Evolutionary conservation across 2,329 filamentous ascomycete genomes (phyloP).

Genomic region (Fusarium tjaetaba): DNA sequence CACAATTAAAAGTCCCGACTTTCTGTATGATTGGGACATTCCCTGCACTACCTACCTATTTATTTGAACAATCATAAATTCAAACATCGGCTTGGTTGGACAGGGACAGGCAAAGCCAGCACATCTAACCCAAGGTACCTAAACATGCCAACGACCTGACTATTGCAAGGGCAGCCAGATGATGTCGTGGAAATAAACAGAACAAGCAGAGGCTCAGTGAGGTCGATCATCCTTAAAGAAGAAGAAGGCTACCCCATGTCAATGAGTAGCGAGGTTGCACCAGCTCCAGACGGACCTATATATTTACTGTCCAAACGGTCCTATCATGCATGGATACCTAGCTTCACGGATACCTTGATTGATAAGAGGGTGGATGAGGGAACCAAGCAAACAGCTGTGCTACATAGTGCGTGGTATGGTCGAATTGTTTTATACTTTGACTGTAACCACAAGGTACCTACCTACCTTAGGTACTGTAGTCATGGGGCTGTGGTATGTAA

Average conservation of each 20-base stretch:
- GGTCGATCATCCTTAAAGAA: background rate
- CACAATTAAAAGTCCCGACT: background rate
- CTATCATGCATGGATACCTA: slow-evolving; percentile 77
- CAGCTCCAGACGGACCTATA: slow-evolving; percentile 58
- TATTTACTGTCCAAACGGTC: slow-evolving; percentile 64
- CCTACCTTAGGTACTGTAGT: no score
- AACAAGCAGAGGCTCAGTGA: slow-evolving; percentile 52
- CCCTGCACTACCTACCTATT: background rate
- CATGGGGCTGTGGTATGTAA: background rate
- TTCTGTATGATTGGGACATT: background rate
- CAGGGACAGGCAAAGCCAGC: background rate
- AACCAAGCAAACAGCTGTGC: slow-evolving; percentile 2
- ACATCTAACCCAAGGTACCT: background rate
- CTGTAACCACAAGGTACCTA: background rate
- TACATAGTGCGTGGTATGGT: background rate
- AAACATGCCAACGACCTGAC: background rate
- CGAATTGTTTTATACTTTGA: background rate
- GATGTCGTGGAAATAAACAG: background rate
- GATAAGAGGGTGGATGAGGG: slow-evolving; percentile 60
- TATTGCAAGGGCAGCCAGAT: background rate
- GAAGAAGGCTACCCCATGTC: slow-evolving; percentile 65
- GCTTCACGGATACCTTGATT: slow-evolving; percentile 68
- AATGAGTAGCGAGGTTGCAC: slow-evolving; percentile 73
- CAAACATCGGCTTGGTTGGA: background rate
- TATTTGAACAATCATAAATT: background rate